Conservation (phyloP, 1,284 basidiomycete genomes). For the Ceratobasidium sp. region DNA sequence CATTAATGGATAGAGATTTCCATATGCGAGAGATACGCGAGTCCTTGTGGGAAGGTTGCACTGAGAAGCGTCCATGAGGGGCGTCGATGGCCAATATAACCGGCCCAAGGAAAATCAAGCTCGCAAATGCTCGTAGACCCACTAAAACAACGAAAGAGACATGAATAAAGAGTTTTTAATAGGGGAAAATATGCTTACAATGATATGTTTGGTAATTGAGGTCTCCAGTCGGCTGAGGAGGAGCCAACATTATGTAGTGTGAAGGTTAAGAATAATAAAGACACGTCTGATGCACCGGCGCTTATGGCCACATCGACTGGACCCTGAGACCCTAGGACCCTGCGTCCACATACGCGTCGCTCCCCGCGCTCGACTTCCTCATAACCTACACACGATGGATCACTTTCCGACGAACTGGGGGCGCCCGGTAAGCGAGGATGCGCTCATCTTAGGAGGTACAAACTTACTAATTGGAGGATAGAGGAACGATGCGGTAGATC, state of each 20-base stretch:
- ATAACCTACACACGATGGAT: slow-evolving; percentile 55
- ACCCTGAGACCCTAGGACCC: not conserved
- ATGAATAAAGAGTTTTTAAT: not conserved
- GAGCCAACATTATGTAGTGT: not conserved
- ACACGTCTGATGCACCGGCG: too few relatives aligned
- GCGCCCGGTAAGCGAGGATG: slow-evolving; percentile 69
- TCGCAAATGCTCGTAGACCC: slow-evolving; percentile 18
- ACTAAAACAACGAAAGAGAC: not conserved
- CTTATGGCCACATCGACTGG: not conserved
- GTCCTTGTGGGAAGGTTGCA: not conserved
- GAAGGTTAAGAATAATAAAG: too few relatives aligned
- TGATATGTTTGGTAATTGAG: slow-evolving; percentile 30
- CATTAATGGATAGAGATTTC: slow-evolving; percentile 61
- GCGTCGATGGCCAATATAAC: slow-evolving; percentile 67
- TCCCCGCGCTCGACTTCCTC: slow-evolving; percentile 25
- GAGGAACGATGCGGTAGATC: slow-evolving; percentile 80
- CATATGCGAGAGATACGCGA: slow-evolving; percentile 1
- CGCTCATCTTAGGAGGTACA: not conserved
- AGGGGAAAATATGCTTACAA: too few relatives aligned
- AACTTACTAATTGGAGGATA: slow-evolving; percentile 53
- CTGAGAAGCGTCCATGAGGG: slow-evolving; percentile 82
- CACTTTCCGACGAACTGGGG: slow-evolving; percentile 87
- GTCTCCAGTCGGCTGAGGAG: not conserved
- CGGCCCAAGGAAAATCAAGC: slow-evolving; percentile 23
- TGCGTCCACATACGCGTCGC: slow-evolving; percentile 43